These are phyloP conservation scores for Tremella mesenterica DNA, from an alignment of 768 basidiomycete species.

Conservation along the genomic window DNA sequence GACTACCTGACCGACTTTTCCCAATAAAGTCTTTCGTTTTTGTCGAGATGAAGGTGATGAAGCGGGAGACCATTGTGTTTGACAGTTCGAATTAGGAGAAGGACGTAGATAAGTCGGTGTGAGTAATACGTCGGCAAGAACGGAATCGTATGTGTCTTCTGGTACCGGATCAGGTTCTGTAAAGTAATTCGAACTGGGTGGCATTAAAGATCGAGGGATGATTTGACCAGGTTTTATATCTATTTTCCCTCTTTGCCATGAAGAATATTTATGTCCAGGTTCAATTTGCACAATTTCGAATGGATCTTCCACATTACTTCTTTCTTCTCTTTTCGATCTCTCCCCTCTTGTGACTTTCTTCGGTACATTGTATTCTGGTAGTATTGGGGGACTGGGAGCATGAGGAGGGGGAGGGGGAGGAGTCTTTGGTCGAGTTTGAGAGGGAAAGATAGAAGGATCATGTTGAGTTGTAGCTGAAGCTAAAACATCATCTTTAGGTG, in stretches of 20 bases:
- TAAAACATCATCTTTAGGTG: conserved; percentile 4
- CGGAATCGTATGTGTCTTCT: conserved; percentile 28
- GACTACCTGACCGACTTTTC: conserved; percentile 10
- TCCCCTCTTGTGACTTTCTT: background rate
- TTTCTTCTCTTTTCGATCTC: conserved; percentile 4
- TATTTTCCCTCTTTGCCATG: conserved; percentile 36
- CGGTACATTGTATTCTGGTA: background rate
- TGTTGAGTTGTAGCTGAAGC: conserved; percentile 1
- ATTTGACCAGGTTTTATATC: conserved; percentile 31
- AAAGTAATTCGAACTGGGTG: background rate
- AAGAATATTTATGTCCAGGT: conserved; percentile 32
- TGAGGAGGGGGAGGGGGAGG: background rate
- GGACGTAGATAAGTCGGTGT: conserved; percentile 29
- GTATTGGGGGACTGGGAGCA: background rate
- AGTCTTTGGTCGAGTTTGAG: too few species aligned
- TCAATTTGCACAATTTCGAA: conserved; percentile 30
- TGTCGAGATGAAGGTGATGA: background rate
- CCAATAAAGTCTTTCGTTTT: conserved; percentile 17
- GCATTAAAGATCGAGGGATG: conserved; percentile 9
- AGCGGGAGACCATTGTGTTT: background rate
- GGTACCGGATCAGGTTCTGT: background rate
- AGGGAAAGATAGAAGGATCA: too few species aligned
- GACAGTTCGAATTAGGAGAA: conserved; percentile 7
- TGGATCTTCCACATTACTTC: conserved; percentile 17
- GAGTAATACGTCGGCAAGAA: conserved; percentile 32